Percentiles rank a stretch among this genome's conserved stretches.
Conservation (phyloP, 306 rosid genomes). For the Oemleria cerasiformis region DNA sequence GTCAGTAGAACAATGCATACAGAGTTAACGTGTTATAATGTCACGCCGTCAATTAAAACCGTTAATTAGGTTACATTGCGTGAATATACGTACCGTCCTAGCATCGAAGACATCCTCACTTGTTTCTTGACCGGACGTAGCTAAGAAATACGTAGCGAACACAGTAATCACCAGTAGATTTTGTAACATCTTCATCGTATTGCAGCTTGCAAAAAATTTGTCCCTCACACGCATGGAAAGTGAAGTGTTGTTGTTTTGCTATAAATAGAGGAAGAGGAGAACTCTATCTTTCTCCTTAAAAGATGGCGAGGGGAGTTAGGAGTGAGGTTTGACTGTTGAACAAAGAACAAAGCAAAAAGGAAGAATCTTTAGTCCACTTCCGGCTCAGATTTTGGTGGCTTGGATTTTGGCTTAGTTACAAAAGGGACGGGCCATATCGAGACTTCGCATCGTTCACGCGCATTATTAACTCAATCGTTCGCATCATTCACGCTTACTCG, state of each 20-base stretch:
- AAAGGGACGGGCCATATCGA: too few relatives aligned
- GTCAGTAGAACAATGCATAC: slow-evolving; percentile 11
- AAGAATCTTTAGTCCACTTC: slow-evolving; percentile 8
- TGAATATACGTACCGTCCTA: slow-evolving; percentile 47
- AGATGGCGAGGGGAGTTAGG: slow-evolving; percentile 7
- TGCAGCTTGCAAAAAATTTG: not conserved
- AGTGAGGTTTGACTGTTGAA: slow-evolving; percentile 24
- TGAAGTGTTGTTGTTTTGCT: not conserved
- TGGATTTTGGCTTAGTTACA: slow-evolving; percentile 35
- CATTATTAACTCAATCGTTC: too few relatives aligned
- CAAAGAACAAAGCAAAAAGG: not conserved
- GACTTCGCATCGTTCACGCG: too few relatives aligned
- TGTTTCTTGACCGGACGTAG: slow-evolving; percentile 35
- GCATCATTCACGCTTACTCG: too few relatives aligned
- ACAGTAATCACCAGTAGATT: slow-evolving; percentile 17
- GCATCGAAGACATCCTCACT: slow-evolving; percentile 41
- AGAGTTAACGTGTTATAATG: not conserved
- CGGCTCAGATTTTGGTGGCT: slow-evolving; percentile 49
- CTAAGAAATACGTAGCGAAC: slow-evolving; percentile 21
- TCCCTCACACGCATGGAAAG: not conserved
- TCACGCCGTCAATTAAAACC: not conserved
- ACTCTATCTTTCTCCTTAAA: slow-evolving; percentile 13
- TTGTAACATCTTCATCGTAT: slow-evolving; percentile 22
- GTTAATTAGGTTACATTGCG: not conserved
- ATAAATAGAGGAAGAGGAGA: not conserved